These are phyloP conservation scores for Didymella arachidicola DNA, from an alignment of 2,329 filamentous ascomycete species.

Conservation along the genomic window DNA sequence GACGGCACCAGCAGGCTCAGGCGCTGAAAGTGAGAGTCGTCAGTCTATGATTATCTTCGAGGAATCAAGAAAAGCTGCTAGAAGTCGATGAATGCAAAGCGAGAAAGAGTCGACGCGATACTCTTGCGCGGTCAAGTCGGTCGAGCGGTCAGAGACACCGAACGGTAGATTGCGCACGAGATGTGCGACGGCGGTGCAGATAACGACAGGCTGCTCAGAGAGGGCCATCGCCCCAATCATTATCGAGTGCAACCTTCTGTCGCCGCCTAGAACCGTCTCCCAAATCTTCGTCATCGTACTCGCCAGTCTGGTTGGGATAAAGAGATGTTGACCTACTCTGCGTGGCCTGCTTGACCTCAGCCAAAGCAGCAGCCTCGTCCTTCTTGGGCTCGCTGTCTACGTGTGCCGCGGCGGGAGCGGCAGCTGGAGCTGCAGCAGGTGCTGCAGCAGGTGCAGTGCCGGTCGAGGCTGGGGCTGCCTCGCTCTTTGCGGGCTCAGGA, in stretches of 20 bases:
- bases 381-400: constrained; percentile 34
- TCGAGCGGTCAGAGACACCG: not conserved
- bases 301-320: constrained; percentile 15
- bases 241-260: constrained; percentile 27
- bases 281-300: constrained; percentile 20
- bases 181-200: not conserved
- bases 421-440: constrained; percentile 28
- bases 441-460: constrained; percentile 14
- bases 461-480: constrained; percentile 13
- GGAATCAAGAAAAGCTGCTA: constrained; percentile 20
- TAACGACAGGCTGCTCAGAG: constrained; percentile 10
- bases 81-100: constrained; percentile 1
- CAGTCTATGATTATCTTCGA: constrained; percentile 34
- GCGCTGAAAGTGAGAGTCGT: constrained; percentile 37
- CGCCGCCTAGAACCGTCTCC: constrained; percentile 36
- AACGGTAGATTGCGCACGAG: not conserved
- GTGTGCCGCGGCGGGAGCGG: constrained; percentile 8
- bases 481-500: constrained; percentile 29
- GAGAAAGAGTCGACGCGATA: not conserved
- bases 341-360: constrained; percentile 47
- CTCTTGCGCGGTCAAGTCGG: not conserved
- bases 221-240: constrained; percentile 18
- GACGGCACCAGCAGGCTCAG: constrained; percentile 44
- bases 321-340: constrained; percentile 42
- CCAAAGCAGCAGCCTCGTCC: constrained; percentile 38